Conservation (phyloP, 441 rosid genomes). For the Adansonia madagascariensis region DNA sequence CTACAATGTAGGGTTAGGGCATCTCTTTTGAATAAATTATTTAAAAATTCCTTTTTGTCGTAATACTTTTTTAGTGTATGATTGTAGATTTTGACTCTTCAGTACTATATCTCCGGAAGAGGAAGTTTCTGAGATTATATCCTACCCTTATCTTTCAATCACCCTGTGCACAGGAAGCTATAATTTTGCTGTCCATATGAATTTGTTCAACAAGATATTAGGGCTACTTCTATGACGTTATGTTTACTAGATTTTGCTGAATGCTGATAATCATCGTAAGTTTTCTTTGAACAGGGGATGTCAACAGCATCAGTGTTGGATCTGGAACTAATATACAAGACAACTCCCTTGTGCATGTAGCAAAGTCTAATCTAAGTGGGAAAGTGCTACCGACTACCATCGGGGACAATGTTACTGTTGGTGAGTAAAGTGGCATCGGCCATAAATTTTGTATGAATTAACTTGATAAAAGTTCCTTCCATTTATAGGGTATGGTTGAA, state of each 20-base stretch:
- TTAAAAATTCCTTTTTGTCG: not conserved
- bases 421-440: slow-evolving; percentile 47
- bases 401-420: slow-evolving; percentile 90
- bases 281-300: slow-evolving; percentile 63
- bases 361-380: slow-evolving; percentile 90
- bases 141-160: not conserved
- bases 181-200: not conserved
- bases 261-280: slow-evolving; percentile 1
- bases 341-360: slow-evolving; percentile 92
- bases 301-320: slow-evolving; percentile 78
- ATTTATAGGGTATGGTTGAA: slow-evolving; percentile 29
- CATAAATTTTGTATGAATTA: not conserved
- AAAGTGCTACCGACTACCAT: slow-evolving; percentile 82
- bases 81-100: slow-evolving; percentile 3
- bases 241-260: not conserved
- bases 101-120: not conserved
- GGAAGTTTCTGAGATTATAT: not conserved
- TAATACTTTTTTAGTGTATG: not conserved
- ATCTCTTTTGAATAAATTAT: not conserved
- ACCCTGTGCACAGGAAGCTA: not conserved
- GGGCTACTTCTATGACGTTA: not conserved
- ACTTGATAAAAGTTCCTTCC: slow-evolving; percentile 18
- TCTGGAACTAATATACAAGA: slow-evolving; percentile 95
- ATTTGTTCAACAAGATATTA: not conserved
- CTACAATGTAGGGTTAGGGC: not conserved